Percentiles rank a stretch among this genome's conserved stretches.
Evolutionary conservation across 2,329 filamentous ascomycete species (phyloP).

Genomic region (Trichoderma harzianum): DNA sequence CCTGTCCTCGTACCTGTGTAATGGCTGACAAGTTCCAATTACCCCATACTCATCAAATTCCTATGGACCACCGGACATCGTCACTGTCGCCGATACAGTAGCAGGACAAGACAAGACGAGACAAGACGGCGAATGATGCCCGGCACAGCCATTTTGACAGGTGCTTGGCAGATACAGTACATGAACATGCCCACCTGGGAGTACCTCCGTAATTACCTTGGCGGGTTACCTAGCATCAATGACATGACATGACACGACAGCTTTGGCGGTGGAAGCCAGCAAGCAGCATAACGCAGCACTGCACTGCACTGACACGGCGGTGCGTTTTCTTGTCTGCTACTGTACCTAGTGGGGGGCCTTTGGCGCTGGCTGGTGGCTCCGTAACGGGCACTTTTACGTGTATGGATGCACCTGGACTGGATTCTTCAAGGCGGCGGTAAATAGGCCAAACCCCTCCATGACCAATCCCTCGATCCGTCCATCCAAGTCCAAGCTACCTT

Average conservation of each 20-base stretch:
- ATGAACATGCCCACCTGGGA: neutral
- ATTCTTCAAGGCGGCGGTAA: constrained; percentile 12
- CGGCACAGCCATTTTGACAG: neutral
- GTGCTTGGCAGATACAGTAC: neutral
- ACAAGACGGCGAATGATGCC: neutral
- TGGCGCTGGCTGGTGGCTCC: neutral
- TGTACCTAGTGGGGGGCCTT: neutral
- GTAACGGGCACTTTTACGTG: neutral
- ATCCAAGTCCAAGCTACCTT: neutral
- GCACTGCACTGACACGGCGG: neutral
- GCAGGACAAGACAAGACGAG: too few relatives aligned
- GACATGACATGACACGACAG: neutral
- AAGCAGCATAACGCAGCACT: neutral
- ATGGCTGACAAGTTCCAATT: neutral
- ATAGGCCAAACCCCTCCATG: constrained; percentile 17
- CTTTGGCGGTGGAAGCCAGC: neutral
- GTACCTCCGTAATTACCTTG: neutral
- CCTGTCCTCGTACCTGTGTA: neutral
- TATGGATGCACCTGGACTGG: neutral
- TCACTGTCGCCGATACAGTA: neutral
- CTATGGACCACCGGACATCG: neutral
- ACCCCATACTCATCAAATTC: neutral
- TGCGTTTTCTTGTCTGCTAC: neutral
- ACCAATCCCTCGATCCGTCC: neutral
- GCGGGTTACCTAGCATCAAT: neutral